Evolutionary conservation across 208 protist genomes (phyloP), one percentile per base, ranked within the genome.

Genomic region (Trypanosoma brucei): DNA sequence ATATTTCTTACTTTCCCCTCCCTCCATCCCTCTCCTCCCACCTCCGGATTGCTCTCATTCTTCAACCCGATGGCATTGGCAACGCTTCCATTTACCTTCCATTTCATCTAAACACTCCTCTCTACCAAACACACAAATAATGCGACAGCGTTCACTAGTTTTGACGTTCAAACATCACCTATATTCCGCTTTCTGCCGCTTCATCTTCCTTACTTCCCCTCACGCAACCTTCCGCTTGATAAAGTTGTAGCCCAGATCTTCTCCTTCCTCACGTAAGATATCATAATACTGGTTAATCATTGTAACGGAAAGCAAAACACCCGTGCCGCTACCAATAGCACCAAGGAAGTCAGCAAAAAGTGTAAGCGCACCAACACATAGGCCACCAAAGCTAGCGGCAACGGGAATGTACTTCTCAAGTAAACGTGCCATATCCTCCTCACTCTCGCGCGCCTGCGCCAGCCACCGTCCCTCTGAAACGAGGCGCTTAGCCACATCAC

Each of bases 261-360:
- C 81, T 59, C 97, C 93, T 90, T 99, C 98, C 85, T 99, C 98
- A 60, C 94, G 90, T 37, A 99, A 95, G 22, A 98, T 97, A 87
- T 99, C 98, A 76, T 95, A 99, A 88, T 98, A 99, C 86, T 99
- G 96, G 76, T 99, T 99, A 75, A 99, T 99, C 84, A 98, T 99
- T 31, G 98, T 99, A 4, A 99, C 98, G 45, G 98, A 97, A 13
- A 99, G 86, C 3, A 99, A 78, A 65, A 99, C 99, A 83, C 99
- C 99, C 7, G 99, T 99, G 62, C 98, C 98, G 49, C 91, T 98
- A 49, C 91, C 90, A 62, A 98, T 97, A 35, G 97, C 95, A 33
- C 98, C 98, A 59, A 99, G 85, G 68, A 99, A 99, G 83, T 99
- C 98, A 5, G 98, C 98, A 45, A 98, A 83, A 62, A 99, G 90